Percentiles rank a stretch among this genome's conserved stretches.
phyloP scores from a whole-genome alignment of 352 stramenopile genomes.

The Phytophthora tubulina region DNA sequence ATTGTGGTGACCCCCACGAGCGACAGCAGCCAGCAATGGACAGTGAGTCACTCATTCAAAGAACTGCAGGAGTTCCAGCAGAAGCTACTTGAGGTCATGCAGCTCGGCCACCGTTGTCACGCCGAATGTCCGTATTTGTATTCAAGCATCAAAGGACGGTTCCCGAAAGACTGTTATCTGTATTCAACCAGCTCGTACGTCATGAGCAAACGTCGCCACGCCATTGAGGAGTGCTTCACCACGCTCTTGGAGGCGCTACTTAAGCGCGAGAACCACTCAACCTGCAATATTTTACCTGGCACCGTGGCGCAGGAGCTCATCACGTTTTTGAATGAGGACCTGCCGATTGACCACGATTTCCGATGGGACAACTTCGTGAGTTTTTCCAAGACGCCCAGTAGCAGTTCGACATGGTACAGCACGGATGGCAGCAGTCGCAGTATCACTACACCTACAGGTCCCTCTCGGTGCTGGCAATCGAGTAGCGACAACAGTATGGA shows the following conservation, averaged over 20 bases:
- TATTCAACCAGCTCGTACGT: conserved; percentile 49
- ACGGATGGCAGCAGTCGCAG: conserved; percentile 33
- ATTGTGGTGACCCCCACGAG: conserved; percentile 49
- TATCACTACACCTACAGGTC: conserved; percentile 26
- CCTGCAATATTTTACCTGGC: conserved; percentile 59
- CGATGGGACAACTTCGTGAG: conserved; percentile 57
- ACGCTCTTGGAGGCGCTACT: conserved; percentile 51
- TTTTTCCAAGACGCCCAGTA: conserved; percentile 57
- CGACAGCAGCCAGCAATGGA: conserved; percentile 48
- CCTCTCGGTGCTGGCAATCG: conserved; percentile 29
- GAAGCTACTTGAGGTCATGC: conserved; percentile 43
- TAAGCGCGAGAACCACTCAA: conserved; percentile 50
- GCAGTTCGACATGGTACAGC: conserved; percentile 37
- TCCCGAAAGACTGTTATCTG: conserved; percentile 67
- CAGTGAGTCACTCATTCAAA: conserved; percentile 55
- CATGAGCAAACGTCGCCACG: conserved; percentile 46
- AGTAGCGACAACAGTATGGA: conserved; percentile 40
- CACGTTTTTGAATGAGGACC: conserved; percentile 69
- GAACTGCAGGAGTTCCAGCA: conserved; percentile 58
- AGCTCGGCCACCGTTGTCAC: conserved; percentile 66
- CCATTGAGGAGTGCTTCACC: conserved; percentile 47
- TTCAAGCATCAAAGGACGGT: conserved; percentile 69
- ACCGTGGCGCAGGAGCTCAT: conserved; percentile 64
- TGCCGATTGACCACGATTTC: conserved; percentile 71
- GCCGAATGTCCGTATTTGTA: conserved; percentile 69